phyloP scores from a whole-genome alignment of 2,329 filamentous ascomycete genomes.

The Boeremia lycopersici region DNA sequence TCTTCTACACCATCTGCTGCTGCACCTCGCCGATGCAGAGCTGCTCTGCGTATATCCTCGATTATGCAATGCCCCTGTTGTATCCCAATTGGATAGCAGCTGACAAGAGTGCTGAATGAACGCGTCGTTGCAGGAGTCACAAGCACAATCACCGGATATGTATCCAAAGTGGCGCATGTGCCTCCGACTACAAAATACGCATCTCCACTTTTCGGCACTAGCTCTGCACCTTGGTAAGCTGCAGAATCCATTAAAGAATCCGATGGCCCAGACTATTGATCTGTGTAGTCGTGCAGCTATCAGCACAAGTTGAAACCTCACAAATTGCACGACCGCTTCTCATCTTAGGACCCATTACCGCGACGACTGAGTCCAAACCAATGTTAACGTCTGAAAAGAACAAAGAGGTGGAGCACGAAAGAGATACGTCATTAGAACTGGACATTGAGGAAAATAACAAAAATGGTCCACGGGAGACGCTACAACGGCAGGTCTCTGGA shows the following conservation, averaged over 20 bases:
- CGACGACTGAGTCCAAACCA: constrained; percentile 2
- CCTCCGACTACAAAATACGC: neutral
- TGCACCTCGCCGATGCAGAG: neutral
- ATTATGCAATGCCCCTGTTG: neutral
- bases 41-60: neutral
- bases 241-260: neutral
- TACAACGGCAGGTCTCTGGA: constrained; percentile 32
- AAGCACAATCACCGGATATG: neutral
- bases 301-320: neutral
- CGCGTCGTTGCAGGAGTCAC: neutral
- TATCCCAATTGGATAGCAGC: neutral
- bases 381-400: neutral
- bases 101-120: neutral
- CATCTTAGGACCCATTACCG: neutral
- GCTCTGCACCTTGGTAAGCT: constrained; percentile 1
- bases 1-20: neutral
- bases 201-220: constrained; percentile 11
- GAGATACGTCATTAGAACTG: neutral
- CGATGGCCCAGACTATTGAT: neutral
- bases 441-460: constrained; percentile 16
- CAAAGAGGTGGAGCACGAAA: neutral
- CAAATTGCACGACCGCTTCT: neutral
- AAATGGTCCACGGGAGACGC: constrained; percentile 5
- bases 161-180: constrained; percentile 1
- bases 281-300: neutral